Base-by-base conservation (phyloP, 768 basidiomycete species). In the Amanita rimosa region DNA sequence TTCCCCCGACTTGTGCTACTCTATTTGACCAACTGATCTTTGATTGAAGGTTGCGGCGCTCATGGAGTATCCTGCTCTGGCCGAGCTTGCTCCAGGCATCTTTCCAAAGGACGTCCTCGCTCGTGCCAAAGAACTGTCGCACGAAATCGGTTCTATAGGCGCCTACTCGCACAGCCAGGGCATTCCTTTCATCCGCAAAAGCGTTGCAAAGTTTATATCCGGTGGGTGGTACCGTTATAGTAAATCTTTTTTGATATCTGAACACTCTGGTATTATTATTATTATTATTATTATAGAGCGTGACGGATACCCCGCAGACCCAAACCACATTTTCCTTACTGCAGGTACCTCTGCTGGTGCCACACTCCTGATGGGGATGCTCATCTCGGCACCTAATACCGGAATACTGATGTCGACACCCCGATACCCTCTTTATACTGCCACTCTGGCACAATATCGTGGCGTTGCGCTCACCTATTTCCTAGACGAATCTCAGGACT, bases 121-220 rank as follows among this genome's bases (percentile, higher is more conserved):
- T 13, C 83, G 94, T 46, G 93, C 94, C 0, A 77, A 80, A 55
- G 80, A 83, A 55, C 71, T 97, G n/a, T 72, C 78, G 47, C 65
- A 70, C 7, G 90, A 93, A 67, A 92, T 96, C 54, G 95, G 94
- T 11, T 90, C 85, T 45, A 75, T 91, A 50, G 95, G 95, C 8
- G 95, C 95, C 10, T 99, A 98, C 70, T 90, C 90, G 6, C 94
- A 96, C 63, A 89, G 85, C 54, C 93, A 97, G 61, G 96, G 95
- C 29, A 80, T 96, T 2, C 83, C 90, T 0, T 71, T 83, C 58
- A 93, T 99, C 58, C 81, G 95, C 52, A 73, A 85, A 61, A 79
- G 79, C 49, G 89, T 99, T 34, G 93, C 94, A 1, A 74, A 82
- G 55, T 99, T 93, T 67, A 93, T 99, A 52, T 69, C 80, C 64